Percentiles rank a stretch among this genome's conserved stretches.
Conservation (phyloP, 768 basidiomycete species). For the Lanmaoa rubissima region DNA sequence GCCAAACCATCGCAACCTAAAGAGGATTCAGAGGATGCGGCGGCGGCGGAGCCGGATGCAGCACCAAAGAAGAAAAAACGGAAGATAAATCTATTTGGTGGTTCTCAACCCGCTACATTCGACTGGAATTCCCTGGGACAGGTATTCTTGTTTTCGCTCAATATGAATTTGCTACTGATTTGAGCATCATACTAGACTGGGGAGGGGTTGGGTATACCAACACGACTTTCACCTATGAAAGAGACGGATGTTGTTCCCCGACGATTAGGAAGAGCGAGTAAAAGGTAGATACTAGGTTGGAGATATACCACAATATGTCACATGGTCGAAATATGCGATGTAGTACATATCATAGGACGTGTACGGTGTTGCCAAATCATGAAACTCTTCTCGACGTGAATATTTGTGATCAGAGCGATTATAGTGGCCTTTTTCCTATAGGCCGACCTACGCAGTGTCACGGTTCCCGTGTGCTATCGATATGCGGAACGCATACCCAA, state of each 20-base stretch:
- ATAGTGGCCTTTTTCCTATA: conserved; percentile 60
- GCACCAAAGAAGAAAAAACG: conserved; percentile 65
- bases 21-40: conserved; percentile 17
- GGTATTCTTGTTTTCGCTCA: conserved; percentile 27
- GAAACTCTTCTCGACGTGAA: conserved; percentile 82
- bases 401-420: conserved; percentile 79
- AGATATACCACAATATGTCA: background rate
- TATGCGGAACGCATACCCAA: conserved; percentile 61
- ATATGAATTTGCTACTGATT: background rate
- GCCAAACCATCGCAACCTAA: conserved; percentile 12
- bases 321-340: background rate
- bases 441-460: conserved; percentile 45
- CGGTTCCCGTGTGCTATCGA: conserved; percentile 44
- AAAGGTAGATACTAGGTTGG: conserved; percentile 13
- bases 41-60: conserved; percentile 21
- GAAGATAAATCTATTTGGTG: conserved; percentile 62
- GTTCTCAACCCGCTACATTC: conserved; percentile 40
- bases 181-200: conserved; percentile 24
- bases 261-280: conserved; percentile 34
- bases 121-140: conserved; percentile 45
- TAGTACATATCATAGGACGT: background rate
- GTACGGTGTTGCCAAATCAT: conserved; percentile 66
- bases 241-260: conserved; percentile 49
- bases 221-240: conserved; percentile 64
- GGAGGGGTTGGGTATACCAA: conserved; percentile 60